phyloP scores from a whole-genome alignment of 2,329 filamentous ascomycete species.

The Ophiostoma tasmaniense region DNA sequence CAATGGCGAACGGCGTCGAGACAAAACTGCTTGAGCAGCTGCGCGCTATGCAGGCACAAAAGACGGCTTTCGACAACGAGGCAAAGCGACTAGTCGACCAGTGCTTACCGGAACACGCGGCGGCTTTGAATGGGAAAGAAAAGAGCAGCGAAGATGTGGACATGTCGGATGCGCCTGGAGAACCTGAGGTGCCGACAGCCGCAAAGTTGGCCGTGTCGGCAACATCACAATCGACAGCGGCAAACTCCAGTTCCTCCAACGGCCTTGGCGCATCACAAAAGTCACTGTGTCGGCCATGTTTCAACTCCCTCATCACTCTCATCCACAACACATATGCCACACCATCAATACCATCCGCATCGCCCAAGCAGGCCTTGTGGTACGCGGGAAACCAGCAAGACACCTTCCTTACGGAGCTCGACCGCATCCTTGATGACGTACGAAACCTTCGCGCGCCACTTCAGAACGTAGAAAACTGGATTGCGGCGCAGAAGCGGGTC shows the following conservation, averaged over 20 bases:
- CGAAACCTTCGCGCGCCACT: constrained; percentile 36
- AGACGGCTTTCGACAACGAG: constrained; percentile 9
- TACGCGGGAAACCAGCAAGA: constrained; percentile 38
- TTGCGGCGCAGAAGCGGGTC: constrained; percentile 42
- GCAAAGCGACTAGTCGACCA: constrained; percentile 10
- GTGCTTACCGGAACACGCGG: constrained; percentile 13
- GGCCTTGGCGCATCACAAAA: no score
- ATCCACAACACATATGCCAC: constrained; percentile 36
- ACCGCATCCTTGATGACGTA: constrained; percentile 40
- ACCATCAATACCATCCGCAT: not conserved
- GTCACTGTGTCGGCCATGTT: constrained; percentile 41
- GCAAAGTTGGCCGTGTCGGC: constrained; percentile 17
- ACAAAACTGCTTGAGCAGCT: constrained; percentile 14
- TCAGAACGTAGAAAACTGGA: constrained; percentile 39
- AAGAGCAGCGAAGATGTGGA: constrained; percentile 21
- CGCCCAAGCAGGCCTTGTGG: constrained; percentile 38
- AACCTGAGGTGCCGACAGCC: not conserved
- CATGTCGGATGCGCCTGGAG: constrained; percentile 28
- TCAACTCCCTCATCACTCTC: constrained; percentile 38
- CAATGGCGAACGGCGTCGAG: constrained; percentile 14
- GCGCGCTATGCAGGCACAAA: constrained; percentile 17
- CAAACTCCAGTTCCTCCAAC: not conserved
- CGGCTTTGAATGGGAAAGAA: not conserved
- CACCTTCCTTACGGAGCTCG: constrained; percentile 42
- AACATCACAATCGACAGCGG: not conserved